phyloP scores from a whole-genome alignment of 1,284 basidiomycete species.

The Irpex sp. region DNA sequence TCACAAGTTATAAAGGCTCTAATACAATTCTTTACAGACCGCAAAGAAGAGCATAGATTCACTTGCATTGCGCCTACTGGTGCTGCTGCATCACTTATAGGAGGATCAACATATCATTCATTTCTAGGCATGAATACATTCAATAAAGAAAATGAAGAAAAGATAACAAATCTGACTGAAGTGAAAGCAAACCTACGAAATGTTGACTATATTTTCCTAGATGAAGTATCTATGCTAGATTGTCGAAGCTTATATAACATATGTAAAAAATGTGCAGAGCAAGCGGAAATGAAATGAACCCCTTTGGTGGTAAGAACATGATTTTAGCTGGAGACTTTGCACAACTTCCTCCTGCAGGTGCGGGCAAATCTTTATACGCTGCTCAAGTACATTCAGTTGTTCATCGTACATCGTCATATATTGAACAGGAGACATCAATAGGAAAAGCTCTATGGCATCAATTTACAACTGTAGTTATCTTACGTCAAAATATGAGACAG shows the following conservation, averaged over 20 bases:
- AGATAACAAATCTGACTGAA: not conserved
- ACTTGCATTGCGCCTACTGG: slow-evolving; percentile 13
- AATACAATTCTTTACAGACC: slow-evolving; percentile 10
- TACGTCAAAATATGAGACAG: slow-evolving; percentile 30
- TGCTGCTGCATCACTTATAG: slow-evolving; percentile 9
- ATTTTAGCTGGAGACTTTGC: slow-evolving; percentile 19
- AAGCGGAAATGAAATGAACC: not conserved
- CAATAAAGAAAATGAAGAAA: not conserved
- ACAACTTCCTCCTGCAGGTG: slow-evolving; percentile 13
- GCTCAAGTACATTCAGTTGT: not conserved
- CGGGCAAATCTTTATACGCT: not conserved
- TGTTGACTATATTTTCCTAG: slow-evolving; percentile 27
- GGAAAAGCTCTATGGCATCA: slow-evolving; percentile 22
- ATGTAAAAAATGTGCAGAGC: too few relatives aligned
- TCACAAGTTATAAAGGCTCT: slow-evolving; percentile 30
- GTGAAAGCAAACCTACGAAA: not conserved
- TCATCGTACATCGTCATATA: not conserved
- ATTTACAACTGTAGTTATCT: slow-evolving; percentile 21
- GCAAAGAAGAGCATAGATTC: slow-evolving; percentile 8
- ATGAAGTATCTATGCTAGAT: slow-evolving; percentile 22
- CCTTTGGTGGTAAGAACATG: slow-evolving; percentile 17
- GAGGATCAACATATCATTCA: slow-evolving; percentile 15
- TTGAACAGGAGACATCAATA: slow-evolving; percentile 1
- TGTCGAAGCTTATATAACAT: slow-evolving; percentile 9
- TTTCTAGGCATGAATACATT: slow-evolving; percentile 2